Conservation (phyloP, 352 stramenopile species). For the Globisporangium iwayamae region DNA sequence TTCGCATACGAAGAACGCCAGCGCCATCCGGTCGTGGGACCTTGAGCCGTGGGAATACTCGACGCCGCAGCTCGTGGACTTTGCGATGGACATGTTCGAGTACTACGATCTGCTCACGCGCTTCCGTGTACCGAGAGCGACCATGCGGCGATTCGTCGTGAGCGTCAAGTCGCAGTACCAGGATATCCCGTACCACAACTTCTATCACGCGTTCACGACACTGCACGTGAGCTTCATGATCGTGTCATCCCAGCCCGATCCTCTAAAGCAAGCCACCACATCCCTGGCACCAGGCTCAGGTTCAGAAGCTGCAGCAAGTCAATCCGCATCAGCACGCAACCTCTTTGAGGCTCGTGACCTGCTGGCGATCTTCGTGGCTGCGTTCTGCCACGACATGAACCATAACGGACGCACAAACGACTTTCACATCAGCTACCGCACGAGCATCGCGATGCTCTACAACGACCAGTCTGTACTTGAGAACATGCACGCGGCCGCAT, state of each 20-base stretch:
- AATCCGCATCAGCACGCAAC: not conserved
- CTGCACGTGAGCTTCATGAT: conserved; percentile 80
- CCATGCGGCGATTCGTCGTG: conserved; percentile 62
- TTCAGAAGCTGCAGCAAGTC: not conserved
- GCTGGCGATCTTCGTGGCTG: conserved; percentile 75
- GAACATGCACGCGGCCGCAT: conserved; percentile 83
- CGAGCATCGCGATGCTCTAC: conserved; percentile 78
- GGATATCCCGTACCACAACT: conserved; percentile 86
- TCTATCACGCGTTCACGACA: conserved; percentile 79
- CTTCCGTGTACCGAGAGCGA: conserved; percentile 53
- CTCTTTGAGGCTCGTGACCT: conserved; percentile 54
- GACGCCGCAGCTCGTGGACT: conserved; percentile 58
- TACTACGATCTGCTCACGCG: conserved; percentile 57
- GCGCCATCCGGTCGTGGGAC: conserved; percentile 40
- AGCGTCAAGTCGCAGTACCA: conserved; percentile 72
- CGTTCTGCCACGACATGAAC: conserved; percentile 87
- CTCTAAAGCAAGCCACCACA: not conserved
- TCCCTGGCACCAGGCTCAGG: not conserved
- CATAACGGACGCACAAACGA: conserved; percentile 87
- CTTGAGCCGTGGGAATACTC: conserved; percentile 63
- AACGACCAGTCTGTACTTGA: conserved; percentile 88
- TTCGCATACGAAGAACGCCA: not conserved
- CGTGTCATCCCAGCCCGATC: conserved; percentile 38
- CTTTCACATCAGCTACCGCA: conserved; percentile 80
- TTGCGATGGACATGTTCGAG: conserved; percentile 72